phyloP scores from a whole-genome alignment of 2,329 filamentous ascomycete genomes.

The Beauveria sp. region DNA sequence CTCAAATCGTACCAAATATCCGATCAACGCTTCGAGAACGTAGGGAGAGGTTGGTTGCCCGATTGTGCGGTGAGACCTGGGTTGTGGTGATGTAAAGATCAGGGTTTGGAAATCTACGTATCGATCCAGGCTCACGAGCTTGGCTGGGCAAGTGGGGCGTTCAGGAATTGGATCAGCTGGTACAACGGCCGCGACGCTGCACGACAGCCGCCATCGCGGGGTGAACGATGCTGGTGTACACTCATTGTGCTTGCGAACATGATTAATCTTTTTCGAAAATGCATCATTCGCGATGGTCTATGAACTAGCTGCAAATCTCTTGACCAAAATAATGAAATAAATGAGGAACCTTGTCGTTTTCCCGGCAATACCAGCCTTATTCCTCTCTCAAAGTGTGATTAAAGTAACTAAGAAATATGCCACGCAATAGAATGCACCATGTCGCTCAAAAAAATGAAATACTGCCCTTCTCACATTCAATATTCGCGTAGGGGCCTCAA shows the following conservation, averaged over 20 bases:
- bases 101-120: not conserved
- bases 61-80: constrained; percentile 1
- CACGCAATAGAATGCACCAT: not conserved
- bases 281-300: too few species aligned
- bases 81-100: not conserved
- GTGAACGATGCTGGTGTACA: too few species aligned
- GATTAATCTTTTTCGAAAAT: too few species aligned
- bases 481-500: not conserved
- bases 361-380: too few species aligned
- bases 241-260: too few species aligned
- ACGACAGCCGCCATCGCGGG: too few species aligned
- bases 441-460: not conserved
- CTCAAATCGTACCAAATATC: not conserved
- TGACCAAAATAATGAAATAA: too few species aligned
- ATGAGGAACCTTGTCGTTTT: too few species aligned
- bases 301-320: too few species aligned
- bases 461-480: not conserved
- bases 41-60: not conserved
- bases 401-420: not conserved
- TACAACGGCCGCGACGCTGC: not conserved
- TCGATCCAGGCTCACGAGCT: not conserved
- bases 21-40: too few species aligned
- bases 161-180: not conserved
- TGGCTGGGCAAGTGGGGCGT: not conserved
- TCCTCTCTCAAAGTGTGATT: not conserved